Percentiles rank a stretch among this genome's conserved stretches.
Evolutionary conservation across 441 rosid genomes (phyloP).

Genomic region (Hypseocharis bilobata): DNA sequence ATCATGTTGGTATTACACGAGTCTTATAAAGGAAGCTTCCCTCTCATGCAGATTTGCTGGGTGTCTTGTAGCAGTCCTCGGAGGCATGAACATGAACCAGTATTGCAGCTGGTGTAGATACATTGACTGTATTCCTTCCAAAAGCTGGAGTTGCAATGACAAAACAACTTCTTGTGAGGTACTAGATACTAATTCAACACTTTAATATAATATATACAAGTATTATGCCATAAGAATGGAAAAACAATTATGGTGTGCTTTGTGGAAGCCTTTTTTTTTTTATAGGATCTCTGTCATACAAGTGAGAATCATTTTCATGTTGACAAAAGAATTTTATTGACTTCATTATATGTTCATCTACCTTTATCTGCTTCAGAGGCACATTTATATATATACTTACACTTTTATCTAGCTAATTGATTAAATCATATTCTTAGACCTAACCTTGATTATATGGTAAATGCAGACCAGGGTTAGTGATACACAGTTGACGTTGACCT

Average conservation of each 20-base stretch:
- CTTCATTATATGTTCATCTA: too few relatives aligned
- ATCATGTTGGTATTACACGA: conserved; percentile 9
- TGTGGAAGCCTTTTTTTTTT: too few relatives aligned
- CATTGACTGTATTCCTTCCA: conserved; percentile 54
- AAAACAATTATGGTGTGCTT: too few relatives aligned
- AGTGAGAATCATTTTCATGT: too few relatives aligned
- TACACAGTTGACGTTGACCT: conserved; percentile 57
- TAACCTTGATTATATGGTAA: conserved; percentile 10
- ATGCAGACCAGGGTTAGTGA: conserved; percentile 47
- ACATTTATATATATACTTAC: too few relatives aligned
- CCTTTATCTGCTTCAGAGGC: too few relatives aligned
- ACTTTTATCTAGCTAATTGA: too few relatives aligned
- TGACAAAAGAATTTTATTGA: too few relatives aligned
- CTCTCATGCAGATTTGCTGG: conserved; percentile 38
- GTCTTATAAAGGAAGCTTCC: conserved; percentile 17
- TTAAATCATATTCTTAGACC: too few relatives aligned
- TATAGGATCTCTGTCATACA: too few relatives aligned
- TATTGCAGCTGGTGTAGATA: conserved; percentile 64
- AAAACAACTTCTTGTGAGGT: conserved; percentile 58
- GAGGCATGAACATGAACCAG: conserved; percentile 43
- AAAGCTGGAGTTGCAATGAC: conserved; percentile 67
- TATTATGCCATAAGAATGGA: background rate
- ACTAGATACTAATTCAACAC: conserved; percentile 8
- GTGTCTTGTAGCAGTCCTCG: conserved; percentile 35
- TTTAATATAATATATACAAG: background rate